A percentile compares a stretch with the other conserved stretches of the same genome.
Conservation (phyloP, 1,284 basidiomycete species). For the Earliella scabrosa region DNA sequence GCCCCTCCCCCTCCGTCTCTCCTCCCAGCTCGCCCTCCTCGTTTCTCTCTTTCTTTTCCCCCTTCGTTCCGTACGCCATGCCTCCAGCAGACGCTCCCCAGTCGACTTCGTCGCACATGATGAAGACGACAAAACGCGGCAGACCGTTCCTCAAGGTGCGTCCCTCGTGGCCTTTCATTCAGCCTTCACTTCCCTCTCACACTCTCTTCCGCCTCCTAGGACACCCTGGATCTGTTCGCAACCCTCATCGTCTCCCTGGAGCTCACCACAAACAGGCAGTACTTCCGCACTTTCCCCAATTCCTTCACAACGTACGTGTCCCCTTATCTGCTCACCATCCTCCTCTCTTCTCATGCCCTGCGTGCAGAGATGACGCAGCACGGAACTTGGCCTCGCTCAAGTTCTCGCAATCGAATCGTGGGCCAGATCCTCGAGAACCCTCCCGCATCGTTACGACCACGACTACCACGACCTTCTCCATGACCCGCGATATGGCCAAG, state of each 20-base stretch:
- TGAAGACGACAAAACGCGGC: slow-evolving; percentile 95
- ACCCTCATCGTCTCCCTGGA: slow-evolving; percentile 95
- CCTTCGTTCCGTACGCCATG: slow-evolving; percentile 37
- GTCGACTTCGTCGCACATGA: slow-evolving; percentile 84
- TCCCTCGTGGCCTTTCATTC: slow-evolving; percentile 14
- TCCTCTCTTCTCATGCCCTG: slow-evolving; percentile 17
- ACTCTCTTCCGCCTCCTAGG: slow-evolving; percentile 52
- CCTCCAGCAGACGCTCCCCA: slow-evolving; percentile 37
- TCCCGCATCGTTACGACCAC: slow-evolving; percentile 98
- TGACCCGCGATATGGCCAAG: slow-evolving; percentile 99
- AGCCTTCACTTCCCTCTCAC: slow-evolving; percentile 6
- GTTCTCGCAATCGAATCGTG: slow-evolving; percentile 98
- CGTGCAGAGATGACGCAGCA: slow-evolving; percentile 89
- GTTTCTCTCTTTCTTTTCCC: slow-evolving; percentile 19
- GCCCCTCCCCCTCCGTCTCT: slow-evolving; percentile 23
- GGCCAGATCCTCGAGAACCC: slow-evolving; percentile 96
- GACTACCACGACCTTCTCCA: slow-evolving; percentile 98
- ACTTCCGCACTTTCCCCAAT: slow-evolving; percentile 94
- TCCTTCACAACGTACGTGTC: slow-evolving; percentile 91
- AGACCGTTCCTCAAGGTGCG: slow-evolving; percentile 90
- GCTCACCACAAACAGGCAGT: slow-evolving; percentile 89
- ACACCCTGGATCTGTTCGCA: slow-evolving; percentile 97
- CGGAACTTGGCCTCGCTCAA: slow-evolving; percentile 94
- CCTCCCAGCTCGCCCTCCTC: slow-evolving; percentile 16
- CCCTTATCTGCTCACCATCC: slow-evolving; percentile 14